Conservation (phyloP, 495 filamentous ascomycete genomes). For the Trichoderma virens region DNA sequence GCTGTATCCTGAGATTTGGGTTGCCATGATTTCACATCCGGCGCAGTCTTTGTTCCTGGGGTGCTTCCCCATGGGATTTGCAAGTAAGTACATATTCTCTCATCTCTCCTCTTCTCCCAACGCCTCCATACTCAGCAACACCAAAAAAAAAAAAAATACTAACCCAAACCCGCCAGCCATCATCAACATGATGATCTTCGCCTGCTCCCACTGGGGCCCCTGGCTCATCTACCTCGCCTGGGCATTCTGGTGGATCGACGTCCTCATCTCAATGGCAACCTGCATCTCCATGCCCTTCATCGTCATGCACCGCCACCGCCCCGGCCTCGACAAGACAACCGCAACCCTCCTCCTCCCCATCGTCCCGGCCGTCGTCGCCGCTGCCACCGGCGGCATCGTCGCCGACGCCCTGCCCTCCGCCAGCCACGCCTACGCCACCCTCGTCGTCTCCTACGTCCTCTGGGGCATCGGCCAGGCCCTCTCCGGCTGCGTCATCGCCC, state of each 20-base stretch:
- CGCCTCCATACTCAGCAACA: neutral
- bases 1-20: conserved; percentile 51
- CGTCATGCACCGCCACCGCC: conserved; percentile 31
- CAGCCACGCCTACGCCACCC: conserved; percentile 47
- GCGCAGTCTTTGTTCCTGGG: conserved; percentile 55
- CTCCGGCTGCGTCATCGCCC: conserved; percentile 45
- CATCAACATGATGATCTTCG: conserved; percentile 19
- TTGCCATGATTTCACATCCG: conserved; percentile 49
- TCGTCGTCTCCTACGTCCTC: conserved; percentile 49
- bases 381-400: conserved; percentile 49
- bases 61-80: conserved; percentile 55
- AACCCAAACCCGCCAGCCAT: conserved; percentile 12
- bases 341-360: conserved; percentile 56
- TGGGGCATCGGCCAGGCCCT: conserved; percentile 54
- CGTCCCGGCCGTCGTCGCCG: conserved; percentile 50
- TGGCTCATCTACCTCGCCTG: conserved; percentile 29
- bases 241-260: conserved; percentile 55
- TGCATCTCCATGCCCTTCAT: conserved; percentile 48
- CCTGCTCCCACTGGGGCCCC: conserved; percentile 14
- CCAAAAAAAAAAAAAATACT: neutral
- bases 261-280: conserved; percentile 38
- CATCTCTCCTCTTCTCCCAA: neutral
- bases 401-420: conserved; percentile 43
- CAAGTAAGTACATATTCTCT: conserved; percentile 23
- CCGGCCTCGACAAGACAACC: conserved; percentile 37